Evolutionary conservation across 495 filamentous ascomycete species (phyloP).

Genomic region (Xanthoparmelia taractica): DNA sequence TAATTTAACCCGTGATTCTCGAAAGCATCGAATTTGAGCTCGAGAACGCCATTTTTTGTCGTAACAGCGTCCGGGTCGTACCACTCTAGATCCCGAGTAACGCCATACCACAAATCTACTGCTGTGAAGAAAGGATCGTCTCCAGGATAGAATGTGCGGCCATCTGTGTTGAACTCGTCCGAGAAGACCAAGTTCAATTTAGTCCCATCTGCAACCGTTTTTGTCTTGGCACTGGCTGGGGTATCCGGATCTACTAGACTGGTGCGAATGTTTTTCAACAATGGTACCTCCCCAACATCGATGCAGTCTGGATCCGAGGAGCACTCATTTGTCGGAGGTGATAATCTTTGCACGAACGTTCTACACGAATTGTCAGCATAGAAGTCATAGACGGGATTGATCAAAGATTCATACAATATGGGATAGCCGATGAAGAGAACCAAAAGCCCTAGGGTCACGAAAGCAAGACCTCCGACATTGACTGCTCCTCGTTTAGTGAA

Average conservation of each 20-base stretch:
- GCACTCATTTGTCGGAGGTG: conserved; percentile 30
- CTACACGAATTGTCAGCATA: conserved; percentile 33
- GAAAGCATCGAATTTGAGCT: conserved; percentile 60
- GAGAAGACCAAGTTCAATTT: conserved; percentile 66
- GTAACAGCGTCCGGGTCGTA: conserved; percentile 72
- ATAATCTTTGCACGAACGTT: conserved; percentile 46
- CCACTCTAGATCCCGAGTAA: conserved; percentile 73
- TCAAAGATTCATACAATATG: conserved; percentile 49
- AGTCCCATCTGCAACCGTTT: conserved; percentile 50
- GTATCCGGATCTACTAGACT: conserved; percentile 68
- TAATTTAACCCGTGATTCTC: conserved; percentile 62
- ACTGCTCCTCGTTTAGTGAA: conserved; percentile 58
- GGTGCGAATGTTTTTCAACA: conserved; percentile 53
- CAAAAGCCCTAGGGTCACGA: conserved; percentile 57
- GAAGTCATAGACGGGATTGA: neutral
- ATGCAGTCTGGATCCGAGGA: conserved; percentile 48
- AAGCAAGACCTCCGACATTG: conserved; percentile 57
- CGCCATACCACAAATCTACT: conserved; percentile 74
- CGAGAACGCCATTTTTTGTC: conserved; percentile 58
- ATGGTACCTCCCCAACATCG: conserved; percentile 45
- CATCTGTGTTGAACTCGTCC: conserved; percentile 67
- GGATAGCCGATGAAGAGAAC: conserved; percentile 68
- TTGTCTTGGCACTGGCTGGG: conserved; percentile 50
- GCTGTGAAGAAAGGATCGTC: conserved; percentile 68
- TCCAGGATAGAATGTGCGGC: conserved; percentile 64